Base-by-base conservation (phyloP, 2,329 filamentous ascomycete species). In the Leptographium flavum region DNA sequence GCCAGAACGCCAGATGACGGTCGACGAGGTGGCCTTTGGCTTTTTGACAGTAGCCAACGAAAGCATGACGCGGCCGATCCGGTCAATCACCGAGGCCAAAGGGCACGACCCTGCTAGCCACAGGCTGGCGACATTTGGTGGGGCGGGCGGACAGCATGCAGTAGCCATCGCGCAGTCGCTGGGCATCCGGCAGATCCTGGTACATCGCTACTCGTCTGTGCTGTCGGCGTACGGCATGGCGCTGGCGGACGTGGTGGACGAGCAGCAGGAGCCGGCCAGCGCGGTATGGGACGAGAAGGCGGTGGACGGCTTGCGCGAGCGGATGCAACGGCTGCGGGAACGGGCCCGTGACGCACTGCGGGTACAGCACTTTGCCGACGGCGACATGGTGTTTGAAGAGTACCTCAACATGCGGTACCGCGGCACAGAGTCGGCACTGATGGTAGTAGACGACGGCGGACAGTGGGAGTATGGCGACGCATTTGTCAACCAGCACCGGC, bases 361-460 rank as follows among this genome's bases (percentile, higher is more conserved):
- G n/a, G 22, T 11, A 1, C 69, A 73, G 1, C 73, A 75, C 0
- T 68, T 79, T 6, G 62, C 73, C 10, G 76, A 79, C 35, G 61
- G 79, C 3, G 73, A 83, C 48, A 63, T 86, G 58, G 83, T 95
- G 17, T 71, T 79, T 0, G 93, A 90, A 54, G 87, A 94, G 59
- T 95, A 94, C 56, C 74, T 95, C 47, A 94, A 95, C 58, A 87
- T 95, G 80, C 72, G 87, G 47, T 94, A 94, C 56, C 75, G 85
- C 23, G 87, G 87, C 9, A 94, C 87, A 0, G 87, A 94, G 57
- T 92, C 86, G 6, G 84, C 87, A 0, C 70, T 94, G 36, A 94
- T 94, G 87, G 77, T 51, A 8, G 32, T 44, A 28, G 79, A 83
- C 3, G 79, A 83, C 4, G 65, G 66, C 27, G n/a, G 19, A 14